Base-by-base conservation (phyloP, 2,329 filamentous ascomycete species). In the Dactylellina leptospora region DNA sequence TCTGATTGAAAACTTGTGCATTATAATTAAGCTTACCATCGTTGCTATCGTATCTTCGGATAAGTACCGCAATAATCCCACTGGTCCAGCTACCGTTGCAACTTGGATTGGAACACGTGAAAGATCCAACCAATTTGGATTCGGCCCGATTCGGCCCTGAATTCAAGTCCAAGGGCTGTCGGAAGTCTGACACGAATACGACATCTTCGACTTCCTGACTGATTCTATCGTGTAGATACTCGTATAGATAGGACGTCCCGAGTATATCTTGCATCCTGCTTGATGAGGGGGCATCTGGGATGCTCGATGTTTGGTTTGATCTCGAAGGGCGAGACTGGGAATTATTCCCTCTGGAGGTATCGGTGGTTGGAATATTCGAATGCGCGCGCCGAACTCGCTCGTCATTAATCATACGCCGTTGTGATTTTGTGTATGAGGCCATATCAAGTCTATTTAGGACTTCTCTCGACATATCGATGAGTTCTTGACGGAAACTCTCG, bases 331-430 rank as follows among this genome's bases (percentile, higher is more conserved):
- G 3, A 18, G 33, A 13, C 10, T 23, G 9, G 44, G 54, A 36
- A 9, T 18, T n/a, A 27, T 28, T 48, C n/a, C n/a, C n/a, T n/a
- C n/a, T n/a, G 23, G 11, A 1, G 18, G 20, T 22, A 9, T 18
- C 13, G 23, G 16, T 36, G 11, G 40, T 25, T 20, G 40, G 4
- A 45, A 18, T n/a, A 6, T 10, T 10, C 40, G 16, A 11, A 22
- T 22, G 4, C 16, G 13, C 18, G 11, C 64, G 38, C n/a, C 33
- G 30, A 13, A 54, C 51, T 36, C 56, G 42, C 40, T 62, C 64
- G 20, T 53, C 42, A n/a, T 70, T 42, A n/a, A 70, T 70, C 5
- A 62, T 23, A 8, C 23, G 42, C n/a, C 58, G 48, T 22, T 70
- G 56, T 4, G 11, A 9, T 30, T 28, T 23, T 6, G 56, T 48